Evolutionary conservation across 164 flowering plant species (phyloP).

Genomic region (Dillenia turbinata): DNA sequence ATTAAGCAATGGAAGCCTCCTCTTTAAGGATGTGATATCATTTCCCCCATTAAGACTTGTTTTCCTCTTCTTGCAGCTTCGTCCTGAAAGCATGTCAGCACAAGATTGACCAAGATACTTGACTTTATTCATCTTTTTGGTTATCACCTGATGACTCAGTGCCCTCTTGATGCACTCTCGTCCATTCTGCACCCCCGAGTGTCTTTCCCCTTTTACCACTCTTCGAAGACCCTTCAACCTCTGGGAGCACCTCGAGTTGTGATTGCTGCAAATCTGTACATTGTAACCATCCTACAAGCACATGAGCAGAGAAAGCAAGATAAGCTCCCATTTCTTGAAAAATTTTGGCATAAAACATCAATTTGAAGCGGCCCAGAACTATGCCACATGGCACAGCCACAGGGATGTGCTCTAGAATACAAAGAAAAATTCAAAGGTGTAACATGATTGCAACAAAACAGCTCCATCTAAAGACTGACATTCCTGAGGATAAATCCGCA

Average conservation of each 20-base stretch:
- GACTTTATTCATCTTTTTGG: slow-evolving; percentile 6
- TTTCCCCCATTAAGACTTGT: slow-evolving; percentile 4
- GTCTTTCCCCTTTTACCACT: background rate
- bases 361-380: background rate
- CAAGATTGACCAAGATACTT: slow-evolving; percentile 1
- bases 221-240: background rate
- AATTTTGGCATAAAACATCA: too few relatives aligned
- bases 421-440: background rate
- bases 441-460: background rate
- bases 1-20: slow-evolving; percentile 6
- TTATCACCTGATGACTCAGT: background rate
- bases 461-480: background rate
- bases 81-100: background rate
- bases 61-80: slow-evolving; percentile 10
- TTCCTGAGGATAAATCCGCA: background rate
- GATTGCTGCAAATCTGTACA: slow-evolving; percentile 1
- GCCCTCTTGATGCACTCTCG: slow-evolving; percentile 3
- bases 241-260: background rate
- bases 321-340: background rate
- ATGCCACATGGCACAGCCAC: background rate
- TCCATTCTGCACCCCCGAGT: background rate
- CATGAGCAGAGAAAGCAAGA: slow-evolving; percentile 5
- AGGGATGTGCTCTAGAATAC: background rate
- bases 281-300: slow-evolving; percentile 17
- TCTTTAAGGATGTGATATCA: background rate